Evolutionary conservation across 129 eudicot genomes (phyloP).

Genomic region (Dittrichia graveolens): DNA sequence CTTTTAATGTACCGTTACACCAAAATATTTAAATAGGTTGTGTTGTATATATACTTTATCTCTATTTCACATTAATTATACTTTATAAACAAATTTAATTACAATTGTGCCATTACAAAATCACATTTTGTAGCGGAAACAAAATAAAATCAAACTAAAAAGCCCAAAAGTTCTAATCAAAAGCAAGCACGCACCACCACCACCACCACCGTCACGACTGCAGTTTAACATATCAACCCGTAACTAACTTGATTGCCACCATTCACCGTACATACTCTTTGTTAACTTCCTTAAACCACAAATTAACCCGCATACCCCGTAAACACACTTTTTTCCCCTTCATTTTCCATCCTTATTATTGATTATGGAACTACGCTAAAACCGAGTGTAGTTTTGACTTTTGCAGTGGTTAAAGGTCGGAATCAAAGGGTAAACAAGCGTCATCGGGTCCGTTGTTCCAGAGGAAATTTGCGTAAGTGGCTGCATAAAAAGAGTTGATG

Average conservation of each 20-base stretch:
- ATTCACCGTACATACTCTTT: not conserved
- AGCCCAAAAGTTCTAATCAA: not conserved
- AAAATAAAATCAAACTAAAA: conserved; percentile 21
- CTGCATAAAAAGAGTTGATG: conserved; percentile 70
- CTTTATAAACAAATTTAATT: conserved; percentile 32
- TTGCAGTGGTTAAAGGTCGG: conserved; percentile 29
- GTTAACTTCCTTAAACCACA: conserved; percentile 25
- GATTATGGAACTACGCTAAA: conserved; percentile 24
- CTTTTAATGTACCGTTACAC: too few relatives aligned
- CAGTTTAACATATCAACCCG: not conserved
- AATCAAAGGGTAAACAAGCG: conserved; percentile 69
- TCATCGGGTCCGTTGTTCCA: conserved; percentile 91
- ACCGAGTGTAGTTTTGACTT: not conserved
- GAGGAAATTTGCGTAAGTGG: conserved; percentile 88
- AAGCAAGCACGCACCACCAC: not conserved
- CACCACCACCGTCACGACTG: not conserved
- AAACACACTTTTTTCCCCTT: not conserved
- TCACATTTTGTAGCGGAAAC: conserved; percentile 29
- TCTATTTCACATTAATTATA: not conserved
- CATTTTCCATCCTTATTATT: not conserved
- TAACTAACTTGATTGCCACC: not conserved
- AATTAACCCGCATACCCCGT: not conserved
- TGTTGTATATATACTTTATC: too few relatives aligned
- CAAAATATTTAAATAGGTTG: too few relatives aligned
- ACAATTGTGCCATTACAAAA: conserved; percentile 35